phyloP scores from a whole-genome alignment of 495 filamentous ascomycete genomes.

The Cryomyces minteri region DNA sequence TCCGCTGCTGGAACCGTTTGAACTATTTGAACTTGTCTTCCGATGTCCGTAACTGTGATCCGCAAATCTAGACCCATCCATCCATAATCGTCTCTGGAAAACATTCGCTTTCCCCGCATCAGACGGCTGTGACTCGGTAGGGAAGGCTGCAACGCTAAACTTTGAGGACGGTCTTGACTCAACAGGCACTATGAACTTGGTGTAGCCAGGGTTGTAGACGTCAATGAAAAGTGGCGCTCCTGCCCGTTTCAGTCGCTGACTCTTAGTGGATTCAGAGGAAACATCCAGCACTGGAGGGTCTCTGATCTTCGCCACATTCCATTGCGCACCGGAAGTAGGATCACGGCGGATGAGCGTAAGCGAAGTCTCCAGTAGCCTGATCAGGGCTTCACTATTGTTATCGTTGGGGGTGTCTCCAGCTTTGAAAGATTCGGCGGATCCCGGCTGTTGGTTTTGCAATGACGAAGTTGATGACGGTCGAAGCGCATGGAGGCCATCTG shows the following conservation, averaged over 20 bases:
- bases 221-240: slow-evolving; percentile 35
- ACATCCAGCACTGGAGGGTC: slow-evolving; percentile 23
- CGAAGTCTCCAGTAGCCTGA: slow-evolving; percentile 13
- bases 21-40: neutral
- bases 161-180: slow-evolving; percentile 3
- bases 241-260: slow-evolving; percentile 8
- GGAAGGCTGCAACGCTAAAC: neutral
- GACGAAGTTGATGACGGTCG: no score
- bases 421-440: no score
- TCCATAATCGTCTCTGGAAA: slow-evolving; percentile 18
- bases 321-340: slow-evolving; percentile 58
- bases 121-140: neutral
- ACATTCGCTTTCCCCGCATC: slow-evolving; percentile 2
- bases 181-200: slow-evolving; percentile 26
- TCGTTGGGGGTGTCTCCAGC: no score
- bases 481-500: neutral
- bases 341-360: slow-evolving; percentile 83
- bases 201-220: slow-evolving; percentile 41
- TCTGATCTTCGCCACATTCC: slow-evolving; percentile 68
- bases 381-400: no score
- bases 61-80: slow-evolving; percentile 14
- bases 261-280: slow-evolving; percentile 8
- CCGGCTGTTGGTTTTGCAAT: no score
- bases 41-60: slow-evolving; percentile 5
- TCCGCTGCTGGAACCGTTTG: neutral